Base-by-base conservation (phyloP, 495 filamentous ascomycete species). In the Schizothecium vesticola region DNA sequence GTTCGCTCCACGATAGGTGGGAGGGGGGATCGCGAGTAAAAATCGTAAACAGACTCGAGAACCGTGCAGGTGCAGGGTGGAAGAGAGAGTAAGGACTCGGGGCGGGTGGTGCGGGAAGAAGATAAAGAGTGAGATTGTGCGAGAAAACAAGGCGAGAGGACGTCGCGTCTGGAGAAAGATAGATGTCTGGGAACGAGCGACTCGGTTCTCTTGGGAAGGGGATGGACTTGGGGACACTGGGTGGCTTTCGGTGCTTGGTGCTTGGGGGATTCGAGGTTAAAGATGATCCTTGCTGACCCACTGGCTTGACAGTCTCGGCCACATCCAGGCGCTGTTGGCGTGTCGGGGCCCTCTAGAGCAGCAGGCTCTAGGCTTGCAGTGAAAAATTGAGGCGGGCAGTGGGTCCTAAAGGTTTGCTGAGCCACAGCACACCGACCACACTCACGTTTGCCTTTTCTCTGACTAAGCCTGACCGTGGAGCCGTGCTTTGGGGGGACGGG, bases 241-340 rank as follows among this genome's bases (percentile, higher is more conserved):
- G 69, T 67, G 70, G 69, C 59, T 61, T 66, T 70, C 64, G 23
- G 63, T 61, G 63, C 58, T 59, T 67, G 64, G 59, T 60, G 58
- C 57, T 72, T 72, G 67, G 63, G 72, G 74, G 69, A 75, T 60
- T 56, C 55, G 74, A 73, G 59, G 74, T 76, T 73, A 73, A 77
- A 77, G 75, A 76, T 77, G 72, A 74, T 72, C 67, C 62, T 67
- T 70, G 65, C 71, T 66, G 62, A 67, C 71, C 75, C 75, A 76
- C 75, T 26, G 23, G 23, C 24, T 70, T 66, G 60, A 29, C 67
- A 70, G 63, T 55, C 33, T 61, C 26, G 63, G 51, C 66, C 43
- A 59, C 66, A 36, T 31, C 59, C 29, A 56, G 29, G 68, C 16
- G 60, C 55, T 59, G 55, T 28, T 26, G 26, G 24, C 59, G 43